These are phyloP conservation scores for Cladophialophora yegresii DNA, from an alignment of 2,329 filamentous ascomycete genomes.

Conservation along the genomic window DNA sequence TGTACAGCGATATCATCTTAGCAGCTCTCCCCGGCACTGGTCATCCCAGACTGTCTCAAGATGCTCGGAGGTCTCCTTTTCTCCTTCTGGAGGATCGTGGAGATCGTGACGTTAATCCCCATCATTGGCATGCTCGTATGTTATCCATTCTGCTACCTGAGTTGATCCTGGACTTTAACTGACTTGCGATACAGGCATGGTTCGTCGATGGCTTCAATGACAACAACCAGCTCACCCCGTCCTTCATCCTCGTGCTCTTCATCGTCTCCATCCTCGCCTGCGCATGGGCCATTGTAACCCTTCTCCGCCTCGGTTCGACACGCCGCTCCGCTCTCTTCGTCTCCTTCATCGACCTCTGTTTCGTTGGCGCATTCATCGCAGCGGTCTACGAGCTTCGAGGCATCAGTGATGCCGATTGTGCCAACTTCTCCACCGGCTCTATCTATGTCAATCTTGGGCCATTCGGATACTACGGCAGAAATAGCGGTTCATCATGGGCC, in stretches of 20 bases:
- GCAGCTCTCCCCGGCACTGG: background rate
- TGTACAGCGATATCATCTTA: background rate
- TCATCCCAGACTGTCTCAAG: conserved; percentile 34
- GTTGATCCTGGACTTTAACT: conserved; percentile 9
- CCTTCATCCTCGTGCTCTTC: conserved; percentile 64
- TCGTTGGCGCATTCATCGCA: conserved; percentile 65
- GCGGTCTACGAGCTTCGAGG: conserved; percentile 60
- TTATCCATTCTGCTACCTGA: background rate
- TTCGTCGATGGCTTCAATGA: conserved; percentile 63
- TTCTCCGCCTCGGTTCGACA: conserved; percentile 61
- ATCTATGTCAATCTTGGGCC: conserved; percentile 64
- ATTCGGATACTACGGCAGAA: conserved; percentile 57
- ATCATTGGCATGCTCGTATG: conserved; percentile 63
- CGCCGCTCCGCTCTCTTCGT: conserved; percentile 62
- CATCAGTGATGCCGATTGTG: conserved; percentile 67
- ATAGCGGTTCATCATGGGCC: conserved; percentile 51
- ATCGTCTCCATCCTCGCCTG: conserved; percentile 63
- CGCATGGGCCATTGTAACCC: conserved; percentile 63
- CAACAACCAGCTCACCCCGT: conserved; percentile 60
- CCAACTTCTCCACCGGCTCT: conserved; percentile 55
- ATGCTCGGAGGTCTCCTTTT: conserved; percentile 61
- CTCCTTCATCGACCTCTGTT: conserved; percentile 62
- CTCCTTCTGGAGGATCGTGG: conserved; percentile 61
- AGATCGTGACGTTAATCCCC: conserved; percentile 64
- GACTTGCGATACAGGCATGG: conserved; percentile 48